A percentile compares a stretch with the other conserved stretches of the same genome.
phyloP scores from a whole-genome alignment of 1,284 basidiomycete genomes.

The Rhodotorula sp. region DNA sequence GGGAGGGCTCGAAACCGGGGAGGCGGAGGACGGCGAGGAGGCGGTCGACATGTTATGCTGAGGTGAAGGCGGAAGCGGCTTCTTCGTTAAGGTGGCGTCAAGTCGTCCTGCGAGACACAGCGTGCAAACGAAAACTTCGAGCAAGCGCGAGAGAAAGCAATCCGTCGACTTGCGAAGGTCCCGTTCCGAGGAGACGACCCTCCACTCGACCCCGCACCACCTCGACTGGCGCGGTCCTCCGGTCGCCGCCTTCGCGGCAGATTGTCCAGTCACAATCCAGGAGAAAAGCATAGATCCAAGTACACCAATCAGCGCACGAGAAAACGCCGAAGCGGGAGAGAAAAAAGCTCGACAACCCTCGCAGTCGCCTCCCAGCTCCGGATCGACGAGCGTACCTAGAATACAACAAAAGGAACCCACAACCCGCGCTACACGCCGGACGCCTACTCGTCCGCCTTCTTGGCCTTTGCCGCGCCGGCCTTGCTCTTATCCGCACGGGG shows the following conservation, averaged over 20 bases:
- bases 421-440: background rate
- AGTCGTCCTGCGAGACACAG: too few relatives aligned
- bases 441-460: constrained; percentile 2
- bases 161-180: too few relatives aligned
- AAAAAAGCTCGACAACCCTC: background rate
- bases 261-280: background rate
- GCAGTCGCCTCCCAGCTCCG: too few relatives aligned
- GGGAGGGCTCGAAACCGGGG: background rate
- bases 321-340: background rate
- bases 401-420: background rate
- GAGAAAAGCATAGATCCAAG: too few relatives aligned
- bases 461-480: constrained; percentile 24
- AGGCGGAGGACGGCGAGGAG: background rate
- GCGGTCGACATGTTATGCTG: background rate
- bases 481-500: constrained; percentile 34
- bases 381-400: background rate
- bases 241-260: background rate
- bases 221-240: background rate
- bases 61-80: background rate
- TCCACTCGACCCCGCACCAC: background rate
- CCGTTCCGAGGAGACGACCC: background rate
- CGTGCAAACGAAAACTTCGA: background rate
- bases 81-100: too few relatives aligned
- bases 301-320: too few relatives aligned
- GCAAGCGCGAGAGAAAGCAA: background rate